Percentiles rank a stretch among this genome's conserved stretches.
Evolutionary conservation across 2,329 filamentous ascomycete genomes (phyloP).

Genomic region (Colletotrichum sp.): DNA sequence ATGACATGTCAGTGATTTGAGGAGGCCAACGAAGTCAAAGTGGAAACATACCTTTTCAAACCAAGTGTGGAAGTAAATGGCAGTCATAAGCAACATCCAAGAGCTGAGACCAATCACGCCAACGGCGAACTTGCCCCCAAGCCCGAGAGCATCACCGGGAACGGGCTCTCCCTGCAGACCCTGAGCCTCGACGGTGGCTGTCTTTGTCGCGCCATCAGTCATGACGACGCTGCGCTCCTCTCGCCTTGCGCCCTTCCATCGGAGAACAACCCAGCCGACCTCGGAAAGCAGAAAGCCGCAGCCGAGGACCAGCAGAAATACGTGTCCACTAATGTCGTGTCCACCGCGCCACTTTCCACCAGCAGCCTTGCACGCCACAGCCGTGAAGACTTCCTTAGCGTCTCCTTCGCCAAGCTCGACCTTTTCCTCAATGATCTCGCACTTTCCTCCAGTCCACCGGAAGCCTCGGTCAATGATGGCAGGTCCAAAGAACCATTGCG

Average conservation of each 20-base stretch:
- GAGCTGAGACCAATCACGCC: conserved; percentile 73
- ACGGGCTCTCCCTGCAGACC: not conserved
- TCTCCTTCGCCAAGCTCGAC: conserved; percentile 50
- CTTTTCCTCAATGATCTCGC: conserved; percentile 63
- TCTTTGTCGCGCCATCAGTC: conserved; percentile 69
- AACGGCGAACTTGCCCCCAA: conserved; percentile 61
- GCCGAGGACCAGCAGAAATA: conserved; percentile 88
- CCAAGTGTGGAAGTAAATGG: conserved; percentile 98
- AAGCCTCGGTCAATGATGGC: conserved; percentile 90
- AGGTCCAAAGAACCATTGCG: conserved; percentile 96
- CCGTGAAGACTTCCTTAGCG: conserved; percentile 66
- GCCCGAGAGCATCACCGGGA: conserved; percentile 36
- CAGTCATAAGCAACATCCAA: conserved; percentile 99
- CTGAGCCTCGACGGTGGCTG: conserved; percentile 54
- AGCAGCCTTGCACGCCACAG: conserved; percentile 79
- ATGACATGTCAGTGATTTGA: conserved; percentile 25
- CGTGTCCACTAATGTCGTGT: conserved; percentile 94
- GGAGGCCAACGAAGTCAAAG: no score
- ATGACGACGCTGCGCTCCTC: conserved; percentile 73
- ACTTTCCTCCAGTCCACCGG: conserved; percentile 84
- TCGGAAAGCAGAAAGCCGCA: conserved; percentile 85
- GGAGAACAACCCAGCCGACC: conserved; percentile 63
- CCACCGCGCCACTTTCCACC: conserved; percentile 92
- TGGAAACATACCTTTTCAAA: conserved; percentile 81
- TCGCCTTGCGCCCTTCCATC: conserved; percentile 42